Conservation (phyloP, 2,329 filamentous ascomycete genomes). For the Lachnellula cervina region DNA sequence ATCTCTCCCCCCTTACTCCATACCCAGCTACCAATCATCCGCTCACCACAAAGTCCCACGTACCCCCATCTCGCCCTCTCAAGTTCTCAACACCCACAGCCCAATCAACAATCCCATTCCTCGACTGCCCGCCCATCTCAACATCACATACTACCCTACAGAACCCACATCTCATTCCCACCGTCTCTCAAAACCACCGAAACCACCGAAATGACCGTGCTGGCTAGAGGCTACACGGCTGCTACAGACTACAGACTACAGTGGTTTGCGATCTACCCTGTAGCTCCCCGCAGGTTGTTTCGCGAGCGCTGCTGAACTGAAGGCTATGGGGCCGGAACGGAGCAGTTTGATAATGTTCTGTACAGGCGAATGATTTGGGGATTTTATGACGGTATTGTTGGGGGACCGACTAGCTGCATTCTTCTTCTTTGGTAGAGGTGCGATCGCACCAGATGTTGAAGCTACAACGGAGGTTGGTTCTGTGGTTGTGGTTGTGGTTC, state of each 20-base stretch:
- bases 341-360: constrained; percentile 76
- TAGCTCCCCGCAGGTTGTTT: constrained; percentile 64
- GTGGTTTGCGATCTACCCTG: constrained; percentile 50
- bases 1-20: constrained; percentile 41
- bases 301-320: constrained; percentile 51
- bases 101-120: constrained; percentile 78
- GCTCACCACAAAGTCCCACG: constrained; percentile 37
- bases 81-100: constrained; percentile 71
- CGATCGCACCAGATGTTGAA: too few relatives aligned
- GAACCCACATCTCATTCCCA: too few relatives aligned
- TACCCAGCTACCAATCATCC: constrained; percentile 15
- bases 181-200: too few relatives aligned
- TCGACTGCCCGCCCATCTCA: too few relatives aligned
- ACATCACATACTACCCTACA: too few relatives aligned
- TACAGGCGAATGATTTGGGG: constrained; percentile 74
- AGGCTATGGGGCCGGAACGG: constrained; percentile 49
- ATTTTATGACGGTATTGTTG: too few relatives aligned
- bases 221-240: too few relatives aligned
- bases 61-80: constrained; percentile 49
- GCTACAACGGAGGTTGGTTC: too few relatives aligned
- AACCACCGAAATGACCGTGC: constrained; percentile 57
- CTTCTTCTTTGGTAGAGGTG: too few relatives aligned
- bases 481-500: too few relatives aligned
- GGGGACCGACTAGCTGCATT: too few relatives aligned
- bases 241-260: constrained; percentile 58